phyloP scores from a whole-genome alignment of 179 eudicot species.

The Pouteria campechiana region DNA sequence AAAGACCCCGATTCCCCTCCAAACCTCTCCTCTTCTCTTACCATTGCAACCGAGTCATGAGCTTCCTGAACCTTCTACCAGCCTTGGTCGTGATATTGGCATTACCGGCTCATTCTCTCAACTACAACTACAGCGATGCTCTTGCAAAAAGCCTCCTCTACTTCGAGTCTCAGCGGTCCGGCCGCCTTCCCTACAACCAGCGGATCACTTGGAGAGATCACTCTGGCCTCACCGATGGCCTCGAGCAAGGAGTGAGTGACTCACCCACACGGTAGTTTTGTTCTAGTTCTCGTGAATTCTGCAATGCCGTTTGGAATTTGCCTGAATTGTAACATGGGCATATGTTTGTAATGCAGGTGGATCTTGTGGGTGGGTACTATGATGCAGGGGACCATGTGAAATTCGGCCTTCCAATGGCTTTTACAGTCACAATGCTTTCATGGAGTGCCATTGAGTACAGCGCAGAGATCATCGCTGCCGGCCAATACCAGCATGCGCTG shows the following conservation, averaged over 20 bases:
- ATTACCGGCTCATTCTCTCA: conserved; percentile 9
- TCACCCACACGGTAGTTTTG: neutral
- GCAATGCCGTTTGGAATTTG: neutral
- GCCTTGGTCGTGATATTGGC: conserved; percentile 2
- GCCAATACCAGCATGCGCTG: conserved; percentile 49
- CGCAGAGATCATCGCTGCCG: conserved; percentile 24
- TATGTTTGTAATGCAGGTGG: conserved; percentile 25
- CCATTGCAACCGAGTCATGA: too few species aligned
- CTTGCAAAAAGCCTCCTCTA: conserved; percentile 57
- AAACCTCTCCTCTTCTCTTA: too few species aligned
- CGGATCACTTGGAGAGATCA: conserved; percentile 61
- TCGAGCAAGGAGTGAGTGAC: conserved; percentile 48
- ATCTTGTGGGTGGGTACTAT: conserved; percentile 76
- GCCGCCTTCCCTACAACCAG: conserved; percentile 62
- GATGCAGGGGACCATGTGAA: conserved; percentile 83
- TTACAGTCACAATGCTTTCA: conserved; percentile 66
- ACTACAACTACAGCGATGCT: conserved; percentile 44
- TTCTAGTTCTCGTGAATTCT: neutral
- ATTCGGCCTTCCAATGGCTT: conserved; percentile 87
- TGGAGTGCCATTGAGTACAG: conserved; percentile 59
- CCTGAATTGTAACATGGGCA: neutral
- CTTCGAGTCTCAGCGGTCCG: conserved; percentile 77
- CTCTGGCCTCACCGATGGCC: conserved; percentile 66
- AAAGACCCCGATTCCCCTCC: too few species aligned
- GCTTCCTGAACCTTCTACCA: too few species aligned